Evolutionary conservation across 2,329 filamentous ascomycete genomes (phyloP).

Genomic region (Zymoseptoria crescenta): DNA sequence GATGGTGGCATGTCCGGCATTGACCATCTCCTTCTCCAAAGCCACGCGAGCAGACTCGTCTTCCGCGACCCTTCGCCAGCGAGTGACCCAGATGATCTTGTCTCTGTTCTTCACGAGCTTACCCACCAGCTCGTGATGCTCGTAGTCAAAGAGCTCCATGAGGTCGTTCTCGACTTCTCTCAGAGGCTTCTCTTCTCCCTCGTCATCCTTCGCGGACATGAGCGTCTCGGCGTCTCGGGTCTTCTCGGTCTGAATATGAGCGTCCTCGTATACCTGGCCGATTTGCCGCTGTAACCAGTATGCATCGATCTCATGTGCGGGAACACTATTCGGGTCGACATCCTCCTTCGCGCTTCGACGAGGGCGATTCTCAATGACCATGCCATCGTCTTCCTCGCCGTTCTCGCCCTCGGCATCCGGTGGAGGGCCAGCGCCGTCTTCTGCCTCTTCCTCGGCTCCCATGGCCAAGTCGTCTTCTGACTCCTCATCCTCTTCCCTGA

Average conservation of each 20-base stretch:
- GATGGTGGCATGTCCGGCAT: slow-evolving; percentile 77
- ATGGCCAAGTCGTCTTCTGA: slow-evolving; percentile 60
- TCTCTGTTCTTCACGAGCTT: slow-evolving; percentile 87
- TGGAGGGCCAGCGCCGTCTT: slow-evolving; percentile 40
- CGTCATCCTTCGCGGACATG: slow-evolving; percentile 62
- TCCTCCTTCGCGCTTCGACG: slow-evolving; percentile 41
- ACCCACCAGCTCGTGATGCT: slow-evolving; percentile 85
- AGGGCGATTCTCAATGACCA: slow-evolving; percentile 69
- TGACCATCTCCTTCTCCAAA: slow-evolving; percentile 84
- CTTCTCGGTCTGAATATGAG: slow-evolving; percentile 89
- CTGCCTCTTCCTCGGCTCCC: slow-evolving; percentile 27
- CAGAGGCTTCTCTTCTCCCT: slow-evolving; percentile 74
- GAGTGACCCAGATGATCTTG: slow-evolving; percentile 92
- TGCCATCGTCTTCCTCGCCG: slow-evolving; percentile 63
- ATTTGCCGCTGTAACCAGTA: slow-evolving; percentile 96
- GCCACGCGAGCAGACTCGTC: slow-evolving; percentile 63
- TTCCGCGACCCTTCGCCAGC: slow-evolving; percentile 73
- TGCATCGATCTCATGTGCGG: slow-evolving; percentile 86
- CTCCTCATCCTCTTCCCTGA: slow-evolving; percentile 70
- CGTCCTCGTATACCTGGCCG: slow-evolving; percentile 78
- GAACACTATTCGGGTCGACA: slow-evolving; percentile 53
- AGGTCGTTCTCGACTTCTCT: slow-evolving; percentile 96
- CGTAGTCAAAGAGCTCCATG: slow-evolving; percentile 97
- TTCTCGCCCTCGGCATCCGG: slow-evolving; percentile 41
- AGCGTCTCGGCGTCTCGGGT: slow-evolving; percentile 76